Conservation (phyloP, 140 eudicot genomes). For the Bidens hawaiensis region DNA sequence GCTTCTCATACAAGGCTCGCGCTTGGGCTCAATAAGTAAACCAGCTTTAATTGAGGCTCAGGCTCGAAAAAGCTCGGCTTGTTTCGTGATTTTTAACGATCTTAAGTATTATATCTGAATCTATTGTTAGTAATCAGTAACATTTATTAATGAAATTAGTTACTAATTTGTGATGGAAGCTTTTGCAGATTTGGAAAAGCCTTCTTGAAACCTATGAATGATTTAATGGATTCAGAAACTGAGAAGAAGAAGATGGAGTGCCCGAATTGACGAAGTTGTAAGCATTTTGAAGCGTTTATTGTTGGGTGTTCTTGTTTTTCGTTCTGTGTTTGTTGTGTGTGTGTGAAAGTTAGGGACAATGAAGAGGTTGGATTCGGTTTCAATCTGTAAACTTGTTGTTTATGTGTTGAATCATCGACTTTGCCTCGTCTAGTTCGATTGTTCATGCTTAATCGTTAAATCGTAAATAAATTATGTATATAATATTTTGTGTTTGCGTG, state of each 20-base stretch:
- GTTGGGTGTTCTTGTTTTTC: constrained; percentile 5
- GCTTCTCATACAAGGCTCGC: no score
- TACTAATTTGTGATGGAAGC: constrained; percentile 2
- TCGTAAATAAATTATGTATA: no score
- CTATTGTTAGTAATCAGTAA: no score
- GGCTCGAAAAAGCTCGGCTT: no score
- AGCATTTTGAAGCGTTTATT: constrained; percentile 11
- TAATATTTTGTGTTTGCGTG: no score
- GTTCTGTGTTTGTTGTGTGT: constrained; percentile 15
- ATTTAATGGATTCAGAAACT: background rate
- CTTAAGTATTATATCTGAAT: no score
- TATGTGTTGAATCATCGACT: background rate
- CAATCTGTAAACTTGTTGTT: constrained; percentile 15
- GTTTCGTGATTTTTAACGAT: no score
- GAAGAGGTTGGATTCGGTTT: constrained; percentile 19
- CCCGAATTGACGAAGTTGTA: background rate
- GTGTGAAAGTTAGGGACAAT: constrained; percentile 9
- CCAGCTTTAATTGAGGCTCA: no score
- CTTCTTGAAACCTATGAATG: constrained; percentile 11
- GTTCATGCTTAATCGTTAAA: no score
- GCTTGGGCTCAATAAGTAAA: no score
- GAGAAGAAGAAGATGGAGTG: constrained; percentile 7
- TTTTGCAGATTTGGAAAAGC: constrained; percentile 26
- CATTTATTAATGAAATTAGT: background rate
- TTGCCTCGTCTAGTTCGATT: background rate